phyloP scores from a whole-genome alignment of 1,284 basidiomycete genomes.

The Lentinula novae-zelandiae region DNA sequence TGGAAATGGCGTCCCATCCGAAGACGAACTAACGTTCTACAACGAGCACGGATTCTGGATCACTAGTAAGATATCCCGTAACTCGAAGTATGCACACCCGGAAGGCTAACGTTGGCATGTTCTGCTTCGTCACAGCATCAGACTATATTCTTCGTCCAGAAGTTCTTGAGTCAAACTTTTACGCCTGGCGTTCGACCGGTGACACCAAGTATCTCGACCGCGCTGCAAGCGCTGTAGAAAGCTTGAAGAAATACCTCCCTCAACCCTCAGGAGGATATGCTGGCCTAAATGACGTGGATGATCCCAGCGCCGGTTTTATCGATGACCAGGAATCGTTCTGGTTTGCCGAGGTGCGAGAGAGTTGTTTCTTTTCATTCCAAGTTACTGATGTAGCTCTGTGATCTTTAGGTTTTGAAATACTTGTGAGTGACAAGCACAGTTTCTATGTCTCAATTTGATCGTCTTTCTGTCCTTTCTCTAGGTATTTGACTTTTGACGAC shows the following conservation, averaged over 20 bases:
- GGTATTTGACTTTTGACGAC: constrained; percentile 72
- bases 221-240: constrained; percentile 40
- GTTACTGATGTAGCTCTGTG: neutral
- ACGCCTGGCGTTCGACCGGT: constrained; percentile 71
- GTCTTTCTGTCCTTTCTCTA: constrained; percentile 19
- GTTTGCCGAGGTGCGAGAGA: constrained; percentile 61
- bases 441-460: neutral
- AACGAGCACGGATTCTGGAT: constrained; percentile 66
- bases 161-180: constrained; percentile 76
- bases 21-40: constrained; percentile 43
- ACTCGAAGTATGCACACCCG: neutral
- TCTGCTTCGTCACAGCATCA: constrained; percentile 5
- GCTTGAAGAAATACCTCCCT: constrained; percentile 31
- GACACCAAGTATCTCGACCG: constrained; percentile 47
- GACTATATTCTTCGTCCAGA: constrained; percentile 60
- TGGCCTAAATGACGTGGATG: constrained; percentile 36
- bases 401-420: constrained; percentile 1
- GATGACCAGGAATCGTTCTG: constrained; percentile 73
- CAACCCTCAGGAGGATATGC: constrained; percentile 13
- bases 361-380: neutral
- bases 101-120: neutral
- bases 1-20: constrained; percentile 30
- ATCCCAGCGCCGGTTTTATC: constrained; percentile 30
- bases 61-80: constrained; percentile 21
- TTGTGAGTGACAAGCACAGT: neutral